Base-by-base conservation (phyloP, 2,329 filamentous ascomycete genomes). In the Aspergillus sp. region DNA sequence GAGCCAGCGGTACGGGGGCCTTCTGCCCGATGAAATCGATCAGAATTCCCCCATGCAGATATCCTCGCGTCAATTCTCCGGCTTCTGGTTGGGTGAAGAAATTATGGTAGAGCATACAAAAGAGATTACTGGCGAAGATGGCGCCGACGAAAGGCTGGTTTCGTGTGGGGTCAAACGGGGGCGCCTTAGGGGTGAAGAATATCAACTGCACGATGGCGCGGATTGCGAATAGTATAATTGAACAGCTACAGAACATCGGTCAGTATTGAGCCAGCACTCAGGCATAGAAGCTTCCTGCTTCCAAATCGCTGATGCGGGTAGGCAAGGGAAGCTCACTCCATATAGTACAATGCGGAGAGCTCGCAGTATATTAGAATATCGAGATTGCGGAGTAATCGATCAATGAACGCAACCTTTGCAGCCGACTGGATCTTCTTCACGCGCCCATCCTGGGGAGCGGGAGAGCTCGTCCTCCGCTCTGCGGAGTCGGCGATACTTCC, bases 11-110 rank as follows among this genome's bases (percentile, higher is more conserved):
- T 3, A 79, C 76, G 2, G 82, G 82, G 2, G 78, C 80, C 58
- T 79, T 75, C 65, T 85, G 81, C 14, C 84, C 83, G 49, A 86
- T 80, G 61, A 86, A 85, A 67, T 86, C 83, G 61, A 87, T 82
- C 58, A 84, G 76, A 46, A 86, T 58, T 2, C 84, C 82, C 5
- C 84, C 83, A 62, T 86, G 82, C 11, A 85, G 70, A 63, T 85
- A 85, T 16, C 75, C 77, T 26, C 80, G 64, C 3, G 72, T 73
- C 46, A 74, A 72, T 57, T 82, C 80, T 5, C 77, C 78, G n/a
- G 73, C 74, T 51, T 78, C 67, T 5, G 83, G 75, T 38, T 79
- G 72, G 16, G 73, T 73, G 54, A 76, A 74, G 61, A 85, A 78
- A 41, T 80, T 65, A 62, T 85, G 83, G 30, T 82, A 72, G 19